phyloP scores from a whole-genome alignment of 164 flowering plant species.

The Annona squamosa region DNA sequence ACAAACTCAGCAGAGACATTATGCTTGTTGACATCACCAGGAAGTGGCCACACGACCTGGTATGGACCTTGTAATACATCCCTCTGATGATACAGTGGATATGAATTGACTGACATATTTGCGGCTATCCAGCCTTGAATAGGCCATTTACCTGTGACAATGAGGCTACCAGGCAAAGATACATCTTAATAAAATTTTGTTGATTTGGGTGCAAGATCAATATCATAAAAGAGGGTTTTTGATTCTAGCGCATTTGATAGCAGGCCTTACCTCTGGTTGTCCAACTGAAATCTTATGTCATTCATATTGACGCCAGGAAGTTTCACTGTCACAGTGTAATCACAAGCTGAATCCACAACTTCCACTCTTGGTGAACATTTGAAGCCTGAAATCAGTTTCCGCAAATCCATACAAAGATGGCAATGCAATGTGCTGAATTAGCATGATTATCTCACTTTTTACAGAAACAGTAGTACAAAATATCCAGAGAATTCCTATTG shows the following conservation, averaged over 20 bases:
- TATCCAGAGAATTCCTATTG: too few species aligned
- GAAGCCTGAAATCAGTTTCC: conserved; percentile 28
- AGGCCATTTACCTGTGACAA: conserved; percentile 49
- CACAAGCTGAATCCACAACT: conserved; percentile 46
- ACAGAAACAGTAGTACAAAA: too few species aligned
- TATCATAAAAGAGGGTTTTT: not conserved
- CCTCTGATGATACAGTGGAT: conserved; percentile 38
- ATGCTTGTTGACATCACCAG: conserved; percentile 51
- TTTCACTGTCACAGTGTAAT: conserved; percentile 48
- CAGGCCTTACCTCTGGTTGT: conserved; percentile 45
- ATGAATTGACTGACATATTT: conserved; percentile 20
- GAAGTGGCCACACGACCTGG: conserved; percentile 66
- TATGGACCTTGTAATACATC: conserved; percentile 61
- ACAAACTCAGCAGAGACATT: conserved; percentile 61
- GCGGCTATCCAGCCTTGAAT: conserved; percentile 25
- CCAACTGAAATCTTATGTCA: conserved; percentile 59
- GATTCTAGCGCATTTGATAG: not conserved
- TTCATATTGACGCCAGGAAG: conserved; percentile 55
- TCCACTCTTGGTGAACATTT: conserved; percentile 67
- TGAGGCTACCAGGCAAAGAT: conserved; percentile 40
- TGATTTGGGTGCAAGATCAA: not conserved
- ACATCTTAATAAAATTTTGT: not conserved
- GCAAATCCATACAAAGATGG: not conserved
- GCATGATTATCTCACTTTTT: not conserved
- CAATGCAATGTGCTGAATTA: not conserved